Percentiles rank a stretch among this genome's conserved stretches.
These are phyloP conservation scores for Parascedosporium putredinis DNA, from an alignment of 2,329 filamentous ascomycete genomes.

Conservation along the genomic window DNA sequence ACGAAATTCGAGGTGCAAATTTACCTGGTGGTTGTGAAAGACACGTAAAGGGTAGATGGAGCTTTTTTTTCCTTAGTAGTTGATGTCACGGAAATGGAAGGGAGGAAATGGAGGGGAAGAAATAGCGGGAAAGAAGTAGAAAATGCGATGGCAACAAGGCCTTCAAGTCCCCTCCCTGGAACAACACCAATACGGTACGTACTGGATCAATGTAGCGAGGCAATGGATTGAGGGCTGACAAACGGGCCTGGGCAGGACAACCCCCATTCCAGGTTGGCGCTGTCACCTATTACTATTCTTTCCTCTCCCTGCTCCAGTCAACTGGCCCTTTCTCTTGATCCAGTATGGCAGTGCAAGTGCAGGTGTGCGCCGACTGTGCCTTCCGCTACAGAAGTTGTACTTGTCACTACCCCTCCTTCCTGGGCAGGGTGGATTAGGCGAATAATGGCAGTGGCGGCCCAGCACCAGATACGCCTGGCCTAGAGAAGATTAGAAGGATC, in stretches of 20 bases:
- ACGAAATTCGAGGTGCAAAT: background rate
- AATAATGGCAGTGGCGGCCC: too few relatives aligned
- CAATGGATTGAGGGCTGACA: background rate
- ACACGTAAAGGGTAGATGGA: background rate
- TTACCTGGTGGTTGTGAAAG: background rate
- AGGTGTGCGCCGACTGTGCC: too few relatives aligned
- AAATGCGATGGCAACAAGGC: slow-evolving; percentile 9
- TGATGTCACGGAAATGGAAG: slow-evolving; percentile 14
- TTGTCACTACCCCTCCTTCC: too few relatives aligned
- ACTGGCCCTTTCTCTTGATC: too few relatives aligned
- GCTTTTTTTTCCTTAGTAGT: slow-evolving; percentile 1
- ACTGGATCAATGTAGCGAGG: background rate
- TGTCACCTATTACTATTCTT: background rate
- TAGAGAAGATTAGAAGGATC: too few relatives aligned
- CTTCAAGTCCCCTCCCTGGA: too few relatives aligned
- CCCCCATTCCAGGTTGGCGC: background rate
- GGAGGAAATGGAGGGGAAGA: slow-evolving; percentile 11
- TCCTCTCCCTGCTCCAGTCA: background rate
- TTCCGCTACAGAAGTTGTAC: too few relatives aligned
- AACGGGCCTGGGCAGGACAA: background rate
- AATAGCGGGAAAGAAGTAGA: slow-evolving; percentile 19
- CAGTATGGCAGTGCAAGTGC: too few relatives aligned
- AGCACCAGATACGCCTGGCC: too few relatives aligned
- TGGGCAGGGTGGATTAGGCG: too few relatives aligned
- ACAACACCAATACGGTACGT: background rate